A percentile compares a stretch with the other conserved stretches of the same genome.
These are phyloP conservation scores for Thraustochytrium sp. DNA, from an alignment of 352 stramenopile genomes.

Conservation along the genomic window DNA sequence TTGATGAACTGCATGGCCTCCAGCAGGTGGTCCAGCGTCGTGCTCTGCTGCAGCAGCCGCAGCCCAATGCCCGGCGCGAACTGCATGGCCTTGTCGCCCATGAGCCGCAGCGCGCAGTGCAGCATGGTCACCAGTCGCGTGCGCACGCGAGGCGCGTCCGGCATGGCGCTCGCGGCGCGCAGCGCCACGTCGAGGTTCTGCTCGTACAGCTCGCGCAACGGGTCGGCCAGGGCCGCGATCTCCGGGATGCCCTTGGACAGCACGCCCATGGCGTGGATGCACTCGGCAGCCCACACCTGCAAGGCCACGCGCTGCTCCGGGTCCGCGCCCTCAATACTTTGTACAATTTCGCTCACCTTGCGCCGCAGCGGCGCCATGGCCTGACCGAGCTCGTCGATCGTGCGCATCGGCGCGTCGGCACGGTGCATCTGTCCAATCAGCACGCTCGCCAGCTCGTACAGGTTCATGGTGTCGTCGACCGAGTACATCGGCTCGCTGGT, in stretches of 20 bases:
- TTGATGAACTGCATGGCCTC: conserved; percentile 39
- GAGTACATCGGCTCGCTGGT: conserved; percentile 58
- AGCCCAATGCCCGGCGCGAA: conserved; percentile 29
- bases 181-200: neutral
- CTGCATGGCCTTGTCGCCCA: neutral
- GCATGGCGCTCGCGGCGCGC: neutral
- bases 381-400: neutral
- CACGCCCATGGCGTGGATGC: neutral
- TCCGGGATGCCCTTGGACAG: neutral
- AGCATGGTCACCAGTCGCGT: neutral
- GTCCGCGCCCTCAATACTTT: neutral
- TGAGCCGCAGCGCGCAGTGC: neutral
- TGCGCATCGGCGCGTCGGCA: neutral
- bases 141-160: neutral
- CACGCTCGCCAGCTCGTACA: conserved; percentile 73
- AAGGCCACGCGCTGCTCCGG: neutral
- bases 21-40: neutral
- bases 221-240: neutral
- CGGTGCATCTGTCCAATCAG: conserved; percentile 64
- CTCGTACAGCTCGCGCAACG: neutral
- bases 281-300: neutral
- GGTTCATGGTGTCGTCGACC: conserved; percentile 69
- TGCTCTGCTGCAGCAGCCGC: conserved; percentile 10
- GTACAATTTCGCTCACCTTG: conserved; percentile 21
- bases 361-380: neutral